phyloP scores from a whole-genome alignment of 768 basidiomycete species.

The Pleurotus eryngii region DNA sequence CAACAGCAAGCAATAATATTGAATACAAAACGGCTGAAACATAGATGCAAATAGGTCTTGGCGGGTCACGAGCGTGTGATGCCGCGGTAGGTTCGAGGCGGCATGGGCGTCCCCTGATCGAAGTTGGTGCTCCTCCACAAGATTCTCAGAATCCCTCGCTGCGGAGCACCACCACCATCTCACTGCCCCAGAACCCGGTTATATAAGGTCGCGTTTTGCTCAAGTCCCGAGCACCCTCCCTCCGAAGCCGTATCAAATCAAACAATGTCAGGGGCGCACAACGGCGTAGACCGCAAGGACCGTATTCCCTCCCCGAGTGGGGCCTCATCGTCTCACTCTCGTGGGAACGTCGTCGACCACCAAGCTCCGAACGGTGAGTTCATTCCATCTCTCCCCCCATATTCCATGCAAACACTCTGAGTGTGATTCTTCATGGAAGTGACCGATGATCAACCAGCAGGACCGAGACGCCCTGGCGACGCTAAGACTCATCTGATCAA shows the following conservation, averaged over 20 bases:
- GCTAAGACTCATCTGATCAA: conserved; percentile 50
- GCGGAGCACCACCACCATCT: conserved; percentile 6
- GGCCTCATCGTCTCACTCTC: conserved; percentile 26
- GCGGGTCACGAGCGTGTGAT: neutral
- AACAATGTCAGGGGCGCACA: conserved; percentile 10
- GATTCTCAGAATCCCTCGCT: neutral
- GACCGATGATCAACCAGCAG: conserved; percentile 52
- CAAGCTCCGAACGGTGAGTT: conserved; percentile 59
- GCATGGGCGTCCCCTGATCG: conserved; percentile 4
- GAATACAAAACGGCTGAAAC: no score
- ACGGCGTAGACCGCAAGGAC: conserved; percentile 48
- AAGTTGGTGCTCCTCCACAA: neutral
- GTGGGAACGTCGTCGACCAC: conserved; percentile 72
- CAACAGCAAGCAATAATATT: no score
- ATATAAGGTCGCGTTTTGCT: neutral
- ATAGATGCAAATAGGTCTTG: neutral
- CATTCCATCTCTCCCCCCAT: neutral
- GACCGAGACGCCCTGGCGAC: conserved; percentile 26
- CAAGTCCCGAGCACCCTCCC: neutral
- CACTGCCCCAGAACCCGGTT: neutral
- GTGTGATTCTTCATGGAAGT: conserved; percentile 35
- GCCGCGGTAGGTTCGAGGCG: neutral
- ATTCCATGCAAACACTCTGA: conserved; percentile 13
- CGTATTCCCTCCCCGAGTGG: conserved; percentile 42
- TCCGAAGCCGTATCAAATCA: neutral